These are phyloP conservation scores for Somion occarium DNA, from an alignment of 1,284 basidiomycete genomes.

Conservation along the genomic window DNA sequence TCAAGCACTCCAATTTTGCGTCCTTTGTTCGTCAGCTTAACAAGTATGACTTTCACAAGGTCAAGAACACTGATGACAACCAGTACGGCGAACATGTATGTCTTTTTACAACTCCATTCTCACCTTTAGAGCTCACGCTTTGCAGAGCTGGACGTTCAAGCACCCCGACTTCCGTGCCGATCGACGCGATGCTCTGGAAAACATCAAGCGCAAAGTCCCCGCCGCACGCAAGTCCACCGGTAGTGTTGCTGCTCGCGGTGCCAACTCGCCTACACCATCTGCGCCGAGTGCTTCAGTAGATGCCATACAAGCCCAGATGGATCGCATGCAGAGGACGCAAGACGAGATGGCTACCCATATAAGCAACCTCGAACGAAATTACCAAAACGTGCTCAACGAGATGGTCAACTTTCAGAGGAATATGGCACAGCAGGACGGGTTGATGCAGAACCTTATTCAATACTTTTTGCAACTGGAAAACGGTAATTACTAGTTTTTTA, in stretches of 20 bases:
- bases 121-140: conserved; percentile 2
- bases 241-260: conserved; percentile 17
- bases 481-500: conserved; percentile 35
- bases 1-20: conserved; percentile 97
- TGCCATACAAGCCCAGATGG: conserved; percentile 47
- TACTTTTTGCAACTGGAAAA: conserved; percentile 76
- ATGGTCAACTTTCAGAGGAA: conserved; percentile 82
- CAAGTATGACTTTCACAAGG: conserved; percentile 99
- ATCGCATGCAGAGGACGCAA: conserved; percentile 45
- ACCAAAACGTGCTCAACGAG: conserved; percentile 74
- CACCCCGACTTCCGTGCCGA: conserved; percentile 93
- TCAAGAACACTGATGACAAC: conserved; percentile 79
- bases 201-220: conserved; percentile 92
- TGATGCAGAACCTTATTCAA: conserved; percentile 81
- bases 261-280: conserved; percentile 30
- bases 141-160: conserved; percentile 90
- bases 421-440: conserved; percentile 80
- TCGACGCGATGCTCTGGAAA: conserved; percentile 81
- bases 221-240: conserved; percentile 52
- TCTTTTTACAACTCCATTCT: conserved; percentile 11
- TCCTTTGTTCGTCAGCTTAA: conserved; percentile 93
- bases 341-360: conserved; percentile 60
- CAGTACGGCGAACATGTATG: conserved; percentile 76
- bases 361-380: conserved; percentile 65
- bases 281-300: conserved; percentile 23